Evolutionary conservation across 139 green algal species (phyloP).

Genomic region (Tetradesmus lagerheimii): DNA sequence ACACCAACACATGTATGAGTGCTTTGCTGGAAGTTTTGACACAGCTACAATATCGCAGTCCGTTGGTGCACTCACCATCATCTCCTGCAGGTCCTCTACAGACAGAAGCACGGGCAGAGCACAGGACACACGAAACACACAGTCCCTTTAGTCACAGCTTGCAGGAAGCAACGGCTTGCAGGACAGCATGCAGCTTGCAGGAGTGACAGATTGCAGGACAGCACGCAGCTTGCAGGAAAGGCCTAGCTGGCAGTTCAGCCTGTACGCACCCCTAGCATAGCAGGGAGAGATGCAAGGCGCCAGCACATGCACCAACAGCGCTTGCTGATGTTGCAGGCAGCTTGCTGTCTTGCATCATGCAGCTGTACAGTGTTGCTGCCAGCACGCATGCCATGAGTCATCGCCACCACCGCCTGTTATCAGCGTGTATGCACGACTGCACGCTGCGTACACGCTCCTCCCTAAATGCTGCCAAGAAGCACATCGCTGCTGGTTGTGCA

Average conservation of each 20-base stretch:
- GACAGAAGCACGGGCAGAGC: neutral
- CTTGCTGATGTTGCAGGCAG: neutral
- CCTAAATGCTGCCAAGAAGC: too few relatives aligned
- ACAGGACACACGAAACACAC: neutral
- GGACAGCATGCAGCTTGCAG: neutral
- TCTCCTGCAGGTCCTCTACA: constrained; percentile 71
- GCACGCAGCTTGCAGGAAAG: neutral
- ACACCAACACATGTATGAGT: neutral
- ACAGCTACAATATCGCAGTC: neutral
- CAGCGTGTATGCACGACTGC: too few relatives aligned
- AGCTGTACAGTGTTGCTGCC: too few relatives aligned
- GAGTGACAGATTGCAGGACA: neutral
- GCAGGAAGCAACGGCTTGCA: neutral
- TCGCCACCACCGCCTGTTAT: too few relatives aligned
- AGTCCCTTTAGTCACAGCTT: too few relatives aligned
- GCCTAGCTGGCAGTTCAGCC: too few relatives aligned
- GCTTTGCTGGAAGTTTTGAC: neutral
- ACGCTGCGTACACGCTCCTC: too few relatives aligned
- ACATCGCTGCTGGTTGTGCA: too few relatives aligned
- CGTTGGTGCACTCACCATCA: constrained; percentile 53
- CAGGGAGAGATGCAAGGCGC: neutral
- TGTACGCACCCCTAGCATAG: too few relatives aligned
- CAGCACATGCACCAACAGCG: too few relatives aligned
- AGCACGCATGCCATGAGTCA: too few relatives aligned
- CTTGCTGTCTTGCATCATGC: too few relatives aligned